Percentiles rank a stretch among this genome's conserved stretches.
Conservation (phyloP, 1,139 yeast genomes). For the Pichiaceae sp. region DNA sequence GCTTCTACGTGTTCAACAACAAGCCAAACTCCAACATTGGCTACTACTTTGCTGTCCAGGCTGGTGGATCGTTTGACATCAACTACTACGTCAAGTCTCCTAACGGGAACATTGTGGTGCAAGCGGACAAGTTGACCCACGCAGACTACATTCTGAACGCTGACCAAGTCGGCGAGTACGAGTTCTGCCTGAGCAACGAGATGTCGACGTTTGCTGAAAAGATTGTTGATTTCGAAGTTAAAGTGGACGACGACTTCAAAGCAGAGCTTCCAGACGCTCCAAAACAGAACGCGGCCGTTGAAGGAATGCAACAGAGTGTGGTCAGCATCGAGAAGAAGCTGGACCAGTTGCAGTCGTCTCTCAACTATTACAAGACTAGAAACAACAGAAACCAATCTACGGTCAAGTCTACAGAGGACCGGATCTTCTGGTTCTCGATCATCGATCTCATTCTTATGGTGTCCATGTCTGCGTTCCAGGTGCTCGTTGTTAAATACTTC, state of each 20-base stretch:
- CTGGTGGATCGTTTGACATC: conserved; percentile 82
- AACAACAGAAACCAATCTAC: conserved; percentile 88
- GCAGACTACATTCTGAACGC: conserved; percentile 80
- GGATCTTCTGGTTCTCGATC: conserved; percentile 79
- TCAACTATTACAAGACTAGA: conserved; percentile 86
- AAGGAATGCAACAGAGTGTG: conserved; percentile 52
- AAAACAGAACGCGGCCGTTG: conserved; percentile 47
- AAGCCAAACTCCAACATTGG: conserved; percentile 57
- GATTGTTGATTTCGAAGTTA: conserved; percentile 82
- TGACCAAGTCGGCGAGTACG: conserved; percentile 71
- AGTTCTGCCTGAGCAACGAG: conserved; percentile 82
- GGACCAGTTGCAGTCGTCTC: conserved; percentile 51
- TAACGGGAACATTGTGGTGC: conserved; percentile 44
- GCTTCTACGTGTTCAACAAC: conserved; percentile 71
- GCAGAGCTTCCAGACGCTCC: conserved; percentile 65
- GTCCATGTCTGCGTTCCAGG: conserved; percentile 80
- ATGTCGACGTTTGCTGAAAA: conserved; percentile 85
- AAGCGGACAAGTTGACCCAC: conserved; percentile 65
- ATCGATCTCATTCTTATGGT: conserved; percentile 77
- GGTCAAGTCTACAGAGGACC: conserved; percentile 77
- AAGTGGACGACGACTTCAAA: conserved; percentile 49
- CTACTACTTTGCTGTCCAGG: conserved; percentile 86
- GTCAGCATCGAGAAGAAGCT: conserved; percentile 61
- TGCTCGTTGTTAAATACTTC: conserved; percentile 75
- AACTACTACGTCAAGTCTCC: conserved; percentile 74